Evolutionary conservation across 2,329 filamentous ascomycete species (phyloP), one percentile per base, ranked within the genome.

Genomic region (Periconia digitata): DNA sequence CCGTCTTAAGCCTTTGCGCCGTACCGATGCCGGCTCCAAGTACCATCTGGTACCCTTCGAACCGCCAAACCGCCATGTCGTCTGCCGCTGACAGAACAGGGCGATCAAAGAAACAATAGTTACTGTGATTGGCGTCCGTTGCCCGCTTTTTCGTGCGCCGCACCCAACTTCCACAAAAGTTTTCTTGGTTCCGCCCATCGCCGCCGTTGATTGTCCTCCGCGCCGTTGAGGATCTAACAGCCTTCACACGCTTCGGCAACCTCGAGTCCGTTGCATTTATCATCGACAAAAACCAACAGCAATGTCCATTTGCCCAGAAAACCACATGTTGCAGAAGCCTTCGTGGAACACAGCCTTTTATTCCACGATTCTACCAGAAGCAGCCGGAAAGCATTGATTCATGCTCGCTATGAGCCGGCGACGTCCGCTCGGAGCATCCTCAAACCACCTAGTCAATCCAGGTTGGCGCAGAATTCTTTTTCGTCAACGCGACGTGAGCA

Each of bases 1-100:
- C 47, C 49, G 36, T 55, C 43, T 49, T 61, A 64, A 64, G 60
- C 46, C 37, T 43, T 34, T 35, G 51, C 52, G 43, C 56, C 58
- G 55, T 63, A 65, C 64, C 60, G 58, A 63, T 61, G 60, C 62
- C 63, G 62, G 64, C 57, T 62, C 54, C 60, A 65, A 56, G 64
- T 65, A 67, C 56, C 56, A 55, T 59, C 57, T 56, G 44, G 64
- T 67, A 64, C 52, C 59, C 51, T 40, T 52, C 40, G 58, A 58
- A 60, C 60, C 54, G 63, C 62, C 53, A 50, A 53, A 48, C 54
- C 54, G 57, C 46, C 58, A 45, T 58, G 46, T 55, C 60, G 58
- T 48, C 53, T 59, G 51, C 42, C 21, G 44, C 48, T 44, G 16
- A 53, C 39, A 21, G 39, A 39, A 3, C 49, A 60, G 60, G 60